Evolutionary conservation across 1,139 yeast species (phyloP).

Genomic region (Sugiyamaella paludigena): DNA sequence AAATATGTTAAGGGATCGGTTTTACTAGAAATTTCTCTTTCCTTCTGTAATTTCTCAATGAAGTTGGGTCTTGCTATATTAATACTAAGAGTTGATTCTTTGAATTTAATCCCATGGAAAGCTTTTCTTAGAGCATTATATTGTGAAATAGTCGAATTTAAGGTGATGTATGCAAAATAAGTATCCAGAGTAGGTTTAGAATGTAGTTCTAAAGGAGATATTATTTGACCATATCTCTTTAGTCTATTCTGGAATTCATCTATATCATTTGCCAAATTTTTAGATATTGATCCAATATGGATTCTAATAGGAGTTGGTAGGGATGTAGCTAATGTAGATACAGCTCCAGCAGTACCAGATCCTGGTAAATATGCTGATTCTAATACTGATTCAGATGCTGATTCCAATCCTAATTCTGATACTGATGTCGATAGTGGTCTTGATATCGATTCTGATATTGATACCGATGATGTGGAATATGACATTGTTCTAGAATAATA

Average conservation of each 20-base stretch:
- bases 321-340: not conserved
- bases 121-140: slow-evolving; percentile 51
- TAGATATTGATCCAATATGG: slow-evolving; percentile 70
- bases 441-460: no score
- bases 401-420: no score
- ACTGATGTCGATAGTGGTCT: no score
- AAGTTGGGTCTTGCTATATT: slow-evolving; percentile 49
- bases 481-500: no score
- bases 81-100: slow-evolving; percentile 65
- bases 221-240: slow-evolving; percentile 49
- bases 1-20: slow-evolving; percentile 34
- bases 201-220: slow-evolving; percentile 47
- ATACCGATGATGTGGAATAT: no score
- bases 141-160: slow-evolving; percentile 49
- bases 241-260: slow-evolving; percentile 49
- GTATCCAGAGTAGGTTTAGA: slow-evolving; percentile 50
- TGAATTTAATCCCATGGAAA: slow-evolving; percentile 68
- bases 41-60: slow-evolving; percentile 47
- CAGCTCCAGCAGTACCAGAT: no score
- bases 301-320: slow-evolving; percentile 41
- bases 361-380: no score
- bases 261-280: slow-evolving; percentile 46
- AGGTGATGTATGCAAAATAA: slow-evolving; percentile 65
- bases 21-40: slow-evolving; percentile 36
- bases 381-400: not conserved